Evolutionary conservation across 1,284 basidiomycete species (phyloP), one percentile per base, ranked within the genome.

Genomic region (Naganishia sp.): DNA sequence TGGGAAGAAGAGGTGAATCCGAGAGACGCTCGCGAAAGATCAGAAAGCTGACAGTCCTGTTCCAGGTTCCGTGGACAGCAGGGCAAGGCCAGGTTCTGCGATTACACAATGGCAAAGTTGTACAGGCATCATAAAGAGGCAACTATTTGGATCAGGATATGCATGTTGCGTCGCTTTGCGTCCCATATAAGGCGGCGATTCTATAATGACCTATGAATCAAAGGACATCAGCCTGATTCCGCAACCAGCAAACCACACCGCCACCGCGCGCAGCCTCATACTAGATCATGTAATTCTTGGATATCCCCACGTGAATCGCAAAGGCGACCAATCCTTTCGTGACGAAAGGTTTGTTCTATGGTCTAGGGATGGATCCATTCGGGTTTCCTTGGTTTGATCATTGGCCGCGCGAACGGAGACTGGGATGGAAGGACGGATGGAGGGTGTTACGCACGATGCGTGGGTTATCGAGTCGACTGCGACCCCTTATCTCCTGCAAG

Each of bases 1-100:
- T 93, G 90, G 85, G 89, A 90, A 71, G 88, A 90, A 49, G 93
- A 96, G 78, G 87, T 93, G 23, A 49, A 21, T 11, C 6, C 2
- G 3, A 3, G 15, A 2, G 28, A 28, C 43, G 43, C 43, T 44
- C 16, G 45, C 45, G 45, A 1, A 1, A 16, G 9, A 10, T 18
- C 18, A 23, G 4, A 7, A 16, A 1, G 45, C 45, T 46, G 21
- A 46, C 18, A 15, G 2, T 11, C 10, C 6, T 21, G 3, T 55
- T 42, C 10, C 39, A 64, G 63, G 53, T 64, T 7, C 68, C 68
- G 16, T 69, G 68, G 68, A 44, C 59, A 11, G 36, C 49, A 15
- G 65, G 45, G 21, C n/a, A 59, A 9, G 68, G 68, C 21, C 50
- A 66, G 33, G 55, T 69, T 6, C 28, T 69, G 28, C 49, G 68